Percentiles rank a stretch among this genome's conserved stretches.
Conservation (phyloP, 2,329 filamentous ascomycete genomes). For the Botrytis deweyae region DNA sequence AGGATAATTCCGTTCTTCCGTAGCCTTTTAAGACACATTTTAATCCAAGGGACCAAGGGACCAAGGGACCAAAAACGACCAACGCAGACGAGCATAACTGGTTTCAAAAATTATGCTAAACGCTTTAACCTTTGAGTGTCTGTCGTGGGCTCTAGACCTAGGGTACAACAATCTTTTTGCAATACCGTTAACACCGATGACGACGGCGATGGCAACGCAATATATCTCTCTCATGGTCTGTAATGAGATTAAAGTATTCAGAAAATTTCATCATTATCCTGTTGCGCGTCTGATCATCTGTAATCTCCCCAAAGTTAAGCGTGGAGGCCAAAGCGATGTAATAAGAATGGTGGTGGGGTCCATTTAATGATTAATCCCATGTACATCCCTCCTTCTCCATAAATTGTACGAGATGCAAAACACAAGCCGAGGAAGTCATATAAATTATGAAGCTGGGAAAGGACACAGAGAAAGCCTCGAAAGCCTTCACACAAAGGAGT, state of each 20-base stretch:
- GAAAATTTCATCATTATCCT: neutral
- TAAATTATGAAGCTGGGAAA: constrained; percentile 1
- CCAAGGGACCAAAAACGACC: neutral
- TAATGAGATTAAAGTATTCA: neutral
- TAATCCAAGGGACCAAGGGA: constrained; percentile 11
- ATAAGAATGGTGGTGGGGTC: constrained; percentile 9
- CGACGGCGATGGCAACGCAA: neutral
- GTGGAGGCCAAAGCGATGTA: constrained; percentile 10
- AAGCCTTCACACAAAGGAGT: constrained; percentile 7
- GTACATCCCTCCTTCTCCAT: neutral
- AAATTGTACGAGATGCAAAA: neutral
- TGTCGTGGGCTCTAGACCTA: neutral
- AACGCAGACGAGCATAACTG: neutral
- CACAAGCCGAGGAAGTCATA: neutral
- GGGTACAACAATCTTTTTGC: neutral
- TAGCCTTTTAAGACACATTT: constrained; percentile 8
- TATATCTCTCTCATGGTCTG: neutral
- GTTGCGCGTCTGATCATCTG: constrained; percentile 3
- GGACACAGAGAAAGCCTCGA: neutral
- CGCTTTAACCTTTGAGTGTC: neutral
- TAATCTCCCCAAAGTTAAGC: constrained; percentile 14
- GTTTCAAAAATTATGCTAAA: neutral
- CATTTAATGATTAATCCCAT: constrained; percentile 8
- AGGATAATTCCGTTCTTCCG: constrained; percentile 5
- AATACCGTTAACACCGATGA: neutral